Base-by-base conservation (phyloP, 163 green algal species). In the Scenedesmus sp. region DNA sequence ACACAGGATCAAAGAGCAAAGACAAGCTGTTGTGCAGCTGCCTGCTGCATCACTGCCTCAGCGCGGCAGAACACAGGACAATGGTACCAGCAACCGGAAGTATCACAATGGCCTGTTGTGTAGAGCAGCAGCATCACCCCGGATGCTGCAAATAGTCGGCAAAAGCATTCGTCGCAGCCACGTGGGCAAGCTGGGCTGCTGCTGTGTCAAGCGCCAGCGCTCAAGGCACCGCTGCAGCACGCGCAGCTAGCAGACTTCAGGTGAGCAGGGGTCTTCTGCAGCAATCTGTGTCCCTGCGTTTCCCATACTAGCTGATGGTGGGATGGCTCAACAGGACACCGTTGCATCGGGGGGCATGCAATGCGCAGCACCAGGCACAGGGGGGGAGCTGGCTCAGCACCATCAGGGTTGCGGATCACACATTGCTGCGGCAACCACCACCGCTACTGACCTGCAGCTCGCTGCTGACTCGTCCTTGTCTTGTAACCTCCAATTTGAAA, bases 191-290 rank as follows among this genome's bases (percentile, higher is more conserved):
- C 72, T 44, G 35, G 72, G 13, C n/a, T 46, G 9, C 33, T 73
- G 46, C 46, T 86, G 13, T 70, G 3, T 44, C 81, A 86, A 35
- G 81, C 81, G n/a, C 81, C 46, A 46, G 46, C 35, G 9, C 44
- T 81, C 42, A 61, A 56, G 24, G 76, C 76, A 83, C 76, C 76
- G 10, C 37, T 59, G 37, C 37, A 53, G 26, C 40, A 53, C 9
- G 6, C n/a, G 40, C 76, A 59, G 40, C 76, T 83, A 4, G 76
- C 76, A 61, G 40, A 83, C 76, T 83, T 83, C 40, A 83, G 76
- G 76, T 83, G n/a, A 49, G 7, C 12, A 68, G 15, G 4, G 56
- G 56, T 7, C 56, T 16, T 56, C 46, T 56, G 10, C 46, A 56
- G 46, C 10, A 18, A 18, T 56, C 46, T 56, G 46, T 56, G 46